Conservation (phyloP, 2,329 filamentous ascomycete genomes). For the Cryphonectria naterciae region DNA sequence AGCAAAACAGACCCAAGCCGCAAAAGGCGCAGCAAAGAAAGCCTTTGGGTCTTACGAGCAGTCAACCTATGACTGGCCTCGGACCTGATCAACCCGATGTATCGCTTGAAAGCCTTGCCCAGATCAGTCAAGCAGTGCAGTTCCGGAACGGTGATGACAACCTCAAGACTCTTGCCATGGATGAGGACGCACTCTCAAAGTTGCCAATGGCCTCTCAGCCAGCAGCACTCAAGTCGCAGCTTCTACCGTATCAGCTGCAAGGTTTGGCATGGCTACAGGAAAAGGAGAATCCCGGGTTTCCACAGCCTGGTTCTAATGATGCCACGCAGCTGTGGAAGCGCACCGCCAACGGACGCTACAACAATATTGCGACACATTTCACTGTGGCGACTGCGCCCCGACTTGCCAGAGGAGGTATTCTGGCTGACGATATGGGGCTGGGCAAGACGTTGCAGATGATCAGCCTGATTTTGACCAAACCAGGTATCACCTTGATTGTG, state of each 20-base stretch:
- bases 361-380: conserved; percentile 74
- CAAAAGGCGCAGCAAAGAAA: conserved; percentile 54
- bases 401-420: conserved; percentile 78
- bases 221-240: conserved; percentile 61
- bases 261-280: conserved; percentile 81
- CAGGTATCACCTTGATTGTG: conserved; percentile 75
- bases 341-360: conserved; percentile 51
- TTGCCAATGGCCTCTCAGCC: conserved; percentile 78
- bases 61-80: conserved; percentile 45
- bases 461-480: conserved; percentile 68
- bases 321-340: conserved; percentile 80
- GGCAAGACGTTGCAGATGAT: conserved; percentile 90
- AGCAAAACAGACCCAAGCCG: conserved; percentile 57
- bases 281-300: conserved; percentile 73
- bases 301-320: conserved; percentile 60
- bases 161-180: conserved; percentile 71
- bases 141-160: conserved; percentile 67
- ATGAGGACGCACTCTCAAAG: conserved; percentile 69
- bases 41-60: conserved; percentile 45
- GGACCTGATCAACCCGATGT: conserved; percentile 43
- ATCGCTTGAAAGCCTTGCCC: conserved; percentile 66
- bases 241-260: conserved; percentile 82
- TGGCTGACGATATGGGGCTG: conserved; percentile 91
- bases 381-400: conserved; percentile 59
- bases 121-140: conserved; percentile 68